Conservation (phyloP, 2,329 filamentous ascomycete species). For the Ceratocystis colombiana region DNA sequence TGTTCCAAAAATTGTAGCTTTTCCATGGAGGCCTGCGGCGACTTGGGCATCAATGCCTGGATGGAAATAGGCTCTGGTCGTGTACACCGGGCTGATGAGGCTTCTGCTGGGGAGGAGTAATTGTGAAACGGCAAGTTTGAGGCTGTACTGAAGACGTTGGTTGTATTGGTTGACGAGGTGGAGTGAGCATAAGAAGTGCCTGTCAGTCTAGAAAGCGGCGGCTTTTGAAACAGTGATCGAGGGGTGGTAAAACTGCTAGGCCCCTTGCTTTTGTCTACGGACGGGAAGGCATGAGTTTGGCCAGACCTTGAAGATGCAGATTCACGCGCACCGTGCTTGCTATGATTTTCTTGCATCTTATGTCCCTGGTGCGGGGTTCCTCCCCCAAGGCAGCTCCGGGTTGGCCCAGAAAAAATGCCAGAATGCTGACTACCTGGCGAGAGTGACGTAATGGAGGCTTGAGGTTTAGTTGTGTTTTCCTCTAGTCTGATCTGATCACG, state of each 20-base stretch:
- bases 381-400: conserved; percentile 31
- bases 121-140: conserved; percentile 37
- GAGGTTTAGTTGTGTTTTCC: conserved; percentile 30
- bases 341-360: conserved; percentile 47
- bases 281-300: not conserved
- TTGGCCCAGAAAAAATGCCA: conserved; percentile 47
- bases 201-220: conserved; percentile 50
- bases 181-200: conserved; percentile 50
- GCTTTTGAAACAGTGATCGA: conserved; percentile 76
- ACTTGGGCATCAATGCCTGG: conserved; percentile 54
- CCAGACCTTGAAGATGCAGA: not conserved
- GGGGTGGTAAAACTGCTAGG: conserved; percentile 45
- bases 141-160: conserved; percentile 46
- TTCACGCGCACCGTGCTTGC: not conserved
- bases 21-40: conserved; percentile 47
- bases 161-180: conserved; percentile 48
- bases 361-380: conserved; percentile 30
- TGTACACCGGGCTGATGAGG: conserved; percentile 45
- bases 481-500: conserved; percentile 60
- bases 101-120: conserved; percentile 38
- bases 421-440: conserved; percentile 42
- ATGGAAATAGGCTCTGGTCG: conserved; percentile 58
- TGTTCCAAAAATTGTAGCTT: conserved; percentile 70
- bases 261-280: not conserved
- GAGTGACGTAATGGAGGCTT: conserved; percentile 33